A percentile compares a stretch with the other conserved stretches of the same genome.
These are phyloP conservation scores for Stephanocyclus meneghinianus DNA, from an alignment of 352 stramenopile genomes.

Conservation along the genomic window DNA sequence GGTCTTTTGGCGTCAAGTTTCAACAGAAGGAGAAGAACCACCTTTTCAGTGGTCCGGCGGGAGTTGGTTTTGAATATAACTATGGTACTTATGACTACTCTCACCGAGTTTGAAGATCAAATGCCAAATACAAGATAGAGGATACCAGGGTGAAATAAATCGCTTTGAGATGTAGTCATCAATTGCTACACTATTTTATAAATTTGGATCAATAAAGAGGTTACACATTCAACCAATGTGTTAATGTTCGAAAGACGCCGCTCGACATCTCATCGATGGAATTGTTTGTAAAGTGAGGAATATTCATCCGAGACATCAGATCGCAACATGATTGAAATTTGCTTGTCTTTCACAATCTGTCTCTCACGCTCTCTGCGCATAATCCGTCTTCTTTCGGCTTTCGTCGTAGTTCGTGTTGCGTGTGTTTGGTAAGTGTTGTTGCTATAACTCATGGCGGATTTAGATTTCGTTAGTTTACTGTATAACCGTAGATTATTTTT, in stretches of 20 bases:
- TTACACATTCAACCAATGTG: too few species aligned
- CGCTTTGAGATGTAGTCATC: too few species aligned
- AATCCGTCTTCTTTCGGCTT: conserved; percentile 7
- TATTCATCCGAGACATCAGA: not conserved
- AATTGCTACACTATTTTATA: too few species aligned
- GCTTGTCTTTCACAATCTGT: conserved; percentile 3
- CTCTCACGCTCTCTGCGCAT: conserved; percentile 1
- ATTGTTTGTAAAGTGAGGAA: conserved; percentile 4
- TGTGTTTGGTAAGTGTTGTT: not conserved
- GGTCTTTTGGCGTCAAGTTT: too few species aligned
- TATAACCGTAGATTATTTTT: not conserved
- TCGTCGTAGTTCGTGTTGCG: not conserved
- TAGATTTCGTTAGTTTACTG: not conserved
- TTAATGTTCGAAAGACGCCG: not conserved
- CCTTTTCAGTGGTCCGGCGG: too few species aligned
- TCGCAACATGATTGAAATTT: conserved; percentile 6
- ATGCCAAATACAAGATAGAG: too few species aligned
- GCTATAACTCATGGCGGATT: not conserved
- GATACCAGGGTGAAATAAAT: too few species aligned
- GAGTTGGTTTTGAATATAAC: too few species aligned
- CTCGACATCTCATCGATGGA: not conserved
- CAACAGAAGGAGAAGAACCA: too few species aligned
- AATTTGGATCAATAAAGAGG: too few species aligned
- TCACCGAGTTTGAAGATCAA: too few species aligned
- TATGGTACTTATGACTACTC: too few species aligned